Evolutionary conservation across 106 monocot species (phyloP).

Genomic region (Allium sativum): DNA sequence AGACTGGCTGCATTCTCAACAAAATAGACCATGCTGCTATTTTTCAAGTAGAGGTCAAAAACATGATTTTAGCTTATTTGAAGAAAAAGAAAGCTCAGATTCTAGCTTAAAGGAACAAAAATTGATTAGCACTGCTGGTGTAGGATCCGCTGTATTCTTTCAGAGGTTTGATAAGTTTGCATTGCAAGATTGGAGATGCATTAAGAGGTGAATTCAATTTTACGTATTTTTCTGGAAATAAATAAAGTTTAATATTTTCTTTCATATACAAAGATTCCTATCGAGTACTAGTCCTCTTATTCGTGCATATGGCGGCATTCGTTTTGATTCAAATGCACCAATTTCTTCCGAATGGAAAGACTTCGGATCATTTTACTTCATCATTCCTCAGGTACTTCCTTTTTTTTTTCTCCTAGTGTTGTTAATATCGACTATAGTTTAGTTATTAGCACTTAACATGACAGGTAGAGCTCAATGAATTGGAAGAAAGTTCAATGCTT

Average conservation of each 20-base stretch:
- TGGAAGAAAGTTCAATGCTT: slow-evolving; percentile 64
- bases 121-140: slow-evolving; percentile 62
- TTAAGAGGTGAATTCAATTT: slow-evolving; percentile 48
- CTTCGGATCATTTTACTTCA: slow-evolving; percentile 86
- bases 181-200: slow-evolving; percentile 62
- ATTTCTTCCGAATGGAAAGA: slow-evolving; percentile 72
- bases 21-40: slow-evolving; percentile 37
- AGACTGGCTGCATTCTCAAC: slow-evolving; percentile 68
- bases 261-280: slow-evolving; percentile 52
- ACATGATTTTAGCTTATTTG: background rate
- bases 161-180: slow-evolving; percentile 45
- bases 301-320: slow-evolving; percentile 88
- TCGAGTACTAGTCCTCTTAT: slow-evolving; percentile 58
- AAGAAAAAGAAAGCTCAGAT: slow-evolving; percentile 1
- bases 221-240: background rate
- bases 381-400: slow-evolving; percentile 62
- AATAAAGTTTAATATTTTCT: background rate
- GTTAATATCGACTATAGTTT: background rate
- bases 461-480: slow-evolving; percentile 92
- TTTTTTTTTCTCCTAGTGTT: background rate
- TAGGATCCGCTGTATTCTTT: slow-evolving; percentile 86
- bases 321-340: slow-evolving; percentile 66
- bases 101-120: background rate
- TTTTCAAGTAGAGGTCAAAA: slow-evolving; percentile 49
- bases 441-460: slow-evolving; percentile 31